These are phyloP conservation scores for Cicer cuneatum DNA, from an alignment of 306 rosid species.

Conservation along the genomic window DNA sequence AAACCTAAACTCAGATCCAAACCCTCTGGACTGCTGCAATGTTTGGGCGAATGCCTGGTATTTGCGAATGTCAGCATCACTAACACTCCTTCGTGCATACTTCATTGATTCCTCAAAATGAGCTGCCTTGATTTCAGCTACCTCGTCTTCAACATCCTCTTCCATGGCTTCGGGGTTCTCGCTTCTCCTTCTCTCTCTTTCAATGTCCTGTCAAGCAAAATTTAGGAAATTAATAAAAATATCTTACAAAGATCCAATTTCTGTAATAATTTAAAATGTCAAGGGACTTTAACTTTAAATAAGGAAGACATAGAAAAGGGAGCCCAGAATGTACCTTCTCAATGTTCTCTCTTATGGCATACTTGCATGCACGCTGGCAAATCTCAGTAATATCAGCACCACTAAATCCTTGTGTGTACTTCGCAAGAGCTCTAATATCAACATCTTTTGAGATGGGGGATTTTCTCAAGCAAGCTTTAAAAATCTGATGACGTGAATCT, in stretches of 20 bases:
- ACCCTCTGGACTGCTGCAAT: constrained; percentile 97
- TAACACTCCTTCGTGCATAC: constrained; percentile 93
- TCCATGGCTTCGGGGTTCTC: constrained; percentile 97
- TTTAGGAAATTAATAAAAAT: neutral
- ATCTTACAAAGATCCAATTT: neutral
- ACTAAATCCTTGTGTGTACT: constrained; percentile 96
- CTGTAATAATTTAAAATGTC: neutral
- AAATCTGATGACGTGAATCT: constrained; percentile 86
- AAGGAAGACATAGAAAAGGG: neutral
- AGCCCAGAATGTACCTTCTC: constrained; percentile 70
- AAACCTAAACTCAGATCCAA: constrained; percentile 89
- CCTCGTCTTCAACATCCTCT: constrained; percentile 88
- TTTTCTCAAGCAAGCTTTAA: constrained; percentile 92
- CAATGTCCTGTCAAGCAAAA: constrained; percentile 72
- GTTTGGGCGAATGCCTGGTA: constrained; percentile 98
- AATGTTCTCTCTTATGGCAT: constrained; percentile 95
- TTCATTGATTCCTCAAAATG: constrained; percentile 99
- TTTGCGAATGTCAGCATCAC: constrained; percentile 97
- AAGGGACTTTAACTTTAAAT: constrained; percentile 37
- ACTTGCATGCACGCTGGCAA: constrained; percentile 96
- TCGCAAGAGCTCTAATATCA: constrained; percentile 90
- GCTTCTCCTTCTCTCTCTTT: constrained; percentile 82
- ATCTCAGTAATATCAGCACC: constrained; percentile 98
- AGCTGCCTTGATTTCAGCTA: constrained; percentile 90
- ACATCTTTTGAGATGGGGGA: constrained; percentile 91